These are phyloP conservation scores for Xylaria sp. DNA, from an alignment of 2,329 filamentous ascomycete species.

Conservation along the genomic window DNA sequence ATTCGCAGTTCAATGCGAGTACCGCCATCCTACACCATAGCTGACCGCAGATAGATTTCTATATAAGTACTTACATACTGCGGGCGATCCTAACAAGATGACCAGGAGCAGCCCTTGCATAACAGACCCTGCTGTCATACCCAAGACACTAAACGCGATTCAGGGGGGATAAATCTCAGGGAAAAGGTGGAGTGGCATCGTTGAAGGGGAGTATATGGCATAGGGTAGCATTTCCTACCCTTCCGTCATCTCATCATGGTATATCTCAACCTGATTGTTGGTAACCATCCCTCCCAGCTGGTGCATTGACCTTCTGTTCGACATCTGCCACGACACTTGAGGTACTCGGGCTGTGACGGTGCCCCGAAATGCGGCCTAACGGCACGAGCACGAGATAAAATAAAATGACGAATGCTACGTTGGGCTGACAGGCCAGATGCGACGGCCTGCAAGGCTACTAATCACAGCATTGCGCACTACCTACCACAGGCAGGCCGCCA, in stretches of 20 bases:
- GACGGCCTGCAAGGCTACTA: conserved; percentile 42
- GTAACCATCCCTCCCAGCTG: conserved; percentile 15
- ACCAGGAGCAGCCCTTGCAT: conserved; percentile 45
- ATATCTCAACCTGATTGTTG: conserved; percentile 22
- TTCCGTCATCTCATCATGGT: conserved; percentile 17
- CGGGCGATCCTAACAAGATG: conserved; percentile 33
- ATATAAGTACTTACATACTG: conserved; percentile 4
- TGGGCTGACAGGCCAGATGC: conserved; percentile 30
- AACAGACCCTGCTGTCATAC: conserved; percentile 45
- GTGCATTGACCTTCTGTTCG: conserved; percentile 34
- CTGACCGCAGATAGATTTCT: conserved; percentile 23
- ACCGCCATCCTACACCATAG: conserved; percentile 30
- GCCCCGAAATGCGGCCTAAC: conserved; percentile 35
- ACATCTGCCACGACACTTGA: conserved; percentile 12
- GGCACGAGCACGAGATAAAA: conserved; percentile 32
- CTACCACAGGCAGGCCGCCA: not conserved
- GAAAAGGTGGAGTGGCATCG: conserved; percentile 21
- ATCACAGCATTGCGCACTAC: conserved; percentile 8
- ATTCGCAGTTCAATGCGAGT: conserved; percentile 22
- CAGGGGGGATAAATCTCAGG: conserved; percentile 20
- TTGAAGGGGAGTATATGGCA: conserved; percentile 24
- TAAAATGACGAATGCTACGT: conserved; percentile 47
- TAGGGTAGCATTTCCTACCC: conserved; percentile 34
- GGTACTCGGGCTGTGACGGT: conserved; percentile 20
- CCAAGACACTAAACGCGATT: conserved; percentile 40